Conservation (phyloP, 192 early-diverging fungal species). For the Coemansia biformis region DNA sequence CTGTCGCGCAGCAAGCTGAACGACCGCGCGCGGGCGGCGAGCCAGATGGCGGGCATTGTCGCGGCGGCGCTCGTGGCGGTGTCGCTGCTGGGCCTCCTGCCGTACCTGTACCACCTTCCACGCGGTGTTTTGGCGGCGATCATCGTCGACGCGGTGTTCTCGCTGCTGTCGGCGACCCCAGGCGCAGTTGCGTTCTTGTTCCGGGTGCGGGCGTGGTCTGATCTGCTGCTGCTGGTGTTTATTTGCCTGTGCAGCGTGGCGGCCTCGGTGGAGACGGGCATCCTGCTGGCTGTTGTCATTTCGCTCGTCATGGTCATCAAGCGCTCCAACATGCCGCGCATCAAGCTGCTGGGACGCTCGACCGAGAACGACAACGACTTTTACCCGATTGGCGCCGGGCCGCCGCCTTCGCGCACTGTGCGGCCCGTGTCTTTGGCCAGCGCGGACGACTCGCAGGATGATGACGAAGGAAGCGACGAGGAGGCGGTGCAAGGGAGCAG, state of each 20-base stretch:
- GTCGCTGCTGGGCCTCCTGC: slow-evolving; percentile 77
- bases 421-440: slow-evolving; percentile 20
- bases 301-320: slow-evolving; percentile 89
- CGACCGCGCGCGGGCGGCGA: slow-evolving; percentile 83
- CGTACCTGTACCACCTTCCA: slow-evolving; percentile 79
- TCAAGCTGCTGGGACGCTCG: slow-evolving; percentile 67
- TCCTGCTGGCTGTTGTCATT: slow-evolving; percentile 80
- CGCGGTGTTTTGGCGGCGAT: slow-evolving; percentile 74
- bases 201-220: slow-evolving; percentile 73
- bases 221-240: slow-evolving; percentile 74
- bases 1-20: slow-evolving; percentile 91
- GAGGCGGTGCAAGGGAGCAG: not conserved
- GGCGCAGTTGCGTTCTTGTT: slow-evolving; percentile 76
- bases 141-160: slow-evolving; percentile 76
- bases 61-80: slow-evolving; percentile 70
- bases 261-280: slow-evolving; percentile 88
- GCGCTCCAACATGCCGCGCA: slow-evolving; percentile 77
- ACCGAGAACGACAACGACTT: slow-evolving; percentile 63
- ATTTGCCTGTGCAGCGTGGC: slow-evolving; percentile 89
- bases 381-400: slow-evolving; percentile 41
- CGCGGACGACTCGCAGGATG: slow-evolving; percentile 12
- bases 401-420: not conserved
- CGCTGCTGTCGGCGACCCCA: slow-evolving; percentile 68
- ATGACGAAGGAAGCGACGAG: slow-evolving; percentile 2
- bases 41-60: slow-evolving; percentile 84